Evolutionary conservation across 1,284 basidiomycete genomes (phyloP).

Genomic region (Peniophora sp.): DNA sequence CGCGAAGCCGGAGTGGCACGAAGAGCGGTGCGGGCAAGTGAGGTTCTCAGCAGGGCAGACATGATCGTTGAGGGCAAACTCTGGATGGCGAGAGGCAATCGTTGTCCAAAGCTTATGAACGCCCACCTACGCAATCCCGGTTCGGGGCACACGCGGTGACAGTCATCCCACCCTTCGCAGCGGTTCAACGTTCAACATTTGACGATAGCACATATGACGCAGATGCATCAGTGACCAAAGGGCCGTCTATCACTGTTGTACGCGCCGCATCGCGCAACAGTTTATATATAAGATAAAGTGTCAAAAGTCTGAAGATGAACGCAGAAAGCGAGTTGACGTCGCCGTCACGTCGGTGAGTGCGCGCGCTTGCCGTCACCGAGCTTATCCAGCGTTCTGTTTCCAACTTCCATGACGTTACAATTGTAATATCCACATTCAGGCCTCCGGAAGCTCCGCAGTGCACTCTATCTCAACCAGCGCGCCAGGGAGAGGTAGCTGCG

Average conservation of each 20-base stretch:
- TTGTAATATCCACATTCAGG: not conserved
- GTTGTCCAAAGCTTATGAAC: not conserved
- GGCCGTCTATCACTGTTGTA: not conserved
- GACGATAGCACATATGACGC: not conserved
- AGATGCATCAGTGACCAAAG: not conserved
- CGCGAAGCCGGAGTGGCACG: not conserved
- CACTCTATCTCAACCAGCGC: conserved; percentile 64
- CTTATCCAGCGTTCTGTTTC: too few species aligned
- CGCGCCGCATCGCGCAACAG: too few species aligned
- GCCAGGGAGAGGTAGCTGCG: conserved; percentile 41
- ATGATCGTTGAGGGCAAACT: not conserved
- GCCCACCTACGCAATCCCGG: not conserved
- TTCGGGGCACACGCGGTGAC: not conserved
- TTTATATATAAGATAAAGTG: too few species aligned
- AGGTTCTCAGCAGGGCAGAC: not conserved
- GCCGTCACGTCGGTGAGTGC: too few species aligned
- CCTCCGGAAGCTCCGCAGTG: conserved; percentile 35
- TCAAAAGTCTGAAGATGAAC: too few species aligned
- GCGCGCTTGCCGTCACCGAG: too few species aligned
- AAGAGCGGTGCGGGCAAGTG: not conserved
- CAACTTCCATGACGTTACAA: too few species aligned
- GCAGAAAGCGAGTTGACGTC: too few species aligned
- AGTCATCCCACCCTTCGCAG: too few species aligned
- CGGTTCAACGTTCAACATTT: not conserved
- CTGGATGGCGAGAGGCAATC: not conserved